Conservation (phyloP, 2,329 filamentous ascomycete genomes). For the Colletotrichum sp. region DNA sequence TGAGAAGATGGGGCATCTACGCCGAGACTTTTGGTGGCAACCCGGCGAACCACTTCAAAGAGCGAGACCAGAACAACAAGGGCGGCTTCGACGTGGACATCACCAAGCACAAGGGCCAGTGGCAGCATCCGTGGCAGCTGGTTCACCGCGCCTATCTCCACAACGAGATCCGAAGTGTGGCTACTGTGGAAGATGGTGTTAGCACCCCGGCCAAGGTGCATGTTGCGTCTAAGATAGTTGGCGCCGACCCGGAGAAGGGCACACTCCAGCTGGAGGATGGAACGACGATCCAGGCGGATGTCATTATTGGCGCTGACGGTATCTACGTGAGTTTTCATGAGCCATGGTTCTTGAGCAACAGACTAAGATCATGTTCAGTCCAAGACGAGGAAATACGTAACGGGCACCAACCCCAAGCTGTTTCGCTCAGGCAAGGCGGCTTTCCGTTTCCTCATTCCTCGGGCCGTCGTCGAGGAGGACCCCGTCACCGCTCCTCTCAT, state of each 20-base stretch:
- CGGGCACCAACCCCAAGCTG: slow-evolving; percentile 29
- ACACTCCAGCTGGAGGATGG: slow-evolving; percentile 51
- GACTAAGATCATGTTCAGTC: slow-evolving; percentile 15
- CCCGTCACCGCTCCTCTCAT: slow-evolving; percentile 36
- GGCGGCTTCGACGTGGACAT: slow-evolving; percentile 39
- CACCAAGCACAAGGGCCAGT: slow-evolving; percentile 38
- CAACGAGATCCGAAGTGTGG: slow-evolving; percentile 48
- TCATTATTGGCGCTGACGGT: slow-evolving; percentile 61
- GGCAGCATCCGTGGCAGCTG: slow-evolving; percentile 53
- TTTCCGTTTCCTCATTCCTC: slow-evolving; percentile 57
- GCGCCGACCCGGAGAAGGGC: slow-evolving; percentile 44
- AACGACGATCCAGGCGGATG: slow-evolving; percentile 45
- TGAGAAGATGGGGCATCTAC: slow-evolving; percentile 44
- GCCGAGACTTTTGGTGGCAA: slow-evolving; percentile 42
- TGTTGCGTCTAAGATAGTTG: slow-evolving; percentile 44
- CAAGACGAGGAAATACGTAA: slow-evolving; percentile 27
- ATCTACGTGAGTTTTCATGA: slow-evolving; percentile 41
- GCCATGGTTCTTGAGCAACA: background rate
- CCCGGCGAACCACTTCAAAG: slow-evolving; percentile 27
- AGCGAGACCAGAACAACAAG: slow-evolving; percentile 41
- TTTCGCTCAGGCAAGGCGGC: slow-evolving; percentile 57
- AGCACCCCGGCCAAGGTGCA: slow-evolving; percentile 42
- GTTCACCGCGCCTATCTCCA: slow-evolving; percentile 58
- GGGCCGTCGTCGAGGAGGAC: slow-evolving; percentile 30
- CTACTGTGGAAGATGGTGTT: slow-evolving; percentile 37